A percentile compares a stretch with the other conserved stretches of the same genome.
Conservation (phyloP, 306 rosid species). For the Quercus cerris region DNA sequence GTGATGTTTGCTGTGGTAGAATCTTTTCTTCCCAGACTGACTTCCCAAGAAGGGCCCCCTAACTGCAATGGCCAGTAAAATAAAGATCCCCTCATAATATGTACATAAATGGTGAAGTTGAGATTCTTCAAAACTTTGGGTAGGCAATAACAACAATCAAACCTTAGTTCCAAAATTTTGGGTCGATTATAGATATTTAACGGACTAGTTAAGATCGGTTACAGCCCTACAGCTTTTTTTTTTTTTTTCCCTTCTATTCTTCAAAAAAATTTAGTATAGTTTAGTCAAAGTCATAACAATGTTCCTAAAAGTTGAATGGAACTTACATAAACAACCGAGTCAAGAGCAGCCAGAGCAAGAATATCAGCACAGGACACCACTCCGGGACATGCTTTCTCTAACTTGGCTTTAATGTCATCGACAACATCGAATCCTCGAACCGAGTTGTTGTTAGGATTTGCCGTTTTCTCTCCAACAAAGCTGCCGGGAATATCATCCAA, state of each 20-base stretch:
- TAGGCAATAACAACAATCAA: too few species aligned
- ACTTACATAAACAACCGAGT: slow-evolving; percentile 47
- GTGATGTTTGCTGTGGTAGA: slow-evolving; percentile 48
- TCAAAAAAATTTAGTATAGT: too few species aligned
- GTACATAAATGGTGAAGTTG: too few species aligned
- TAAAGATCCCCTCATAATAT: neutral
- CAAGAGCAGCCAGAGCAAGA: slow-evolving; percentile 54
- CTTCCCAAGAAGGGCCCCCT: slow-evolving; percentile 62
- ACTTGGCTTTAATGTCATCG: slow-evolving; percentile 41
- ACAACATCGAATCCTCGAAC: slow-evolving; percentile 53
- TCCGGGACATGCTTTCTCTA: slow-evolving; percentile 54
- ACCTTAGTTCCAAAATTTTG: too few species aligned
- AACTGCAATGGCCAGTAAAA: slow-evolving; percentile 31
- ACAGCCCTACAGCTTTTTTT: too few species aligned
- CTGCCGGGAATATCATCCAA: slow-evolving; percentile 45
- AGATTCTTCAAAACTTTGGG: too few species aligned
- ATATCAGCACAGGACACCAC: slow-evolving; percentile 71
- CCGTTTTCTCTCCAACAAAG: slow-evolving; percentile 58
- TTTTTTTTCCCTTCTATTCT: too few species aligned
- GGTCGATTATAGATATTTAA: too few species aligned
- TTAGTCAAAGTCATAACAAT: neutral
- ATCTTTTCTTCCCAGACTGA: slow-evolving; percentile 60
- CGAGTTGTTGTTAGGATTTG: slow-evolving; percentile 51
- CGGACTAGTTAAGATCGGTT: too few species aligned
- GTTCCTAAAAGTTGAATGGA: neutral